Evolutionary conservation across 352 stramenopile species (phyloP).

Genomic region (Globisporangium splendens): DNA sequence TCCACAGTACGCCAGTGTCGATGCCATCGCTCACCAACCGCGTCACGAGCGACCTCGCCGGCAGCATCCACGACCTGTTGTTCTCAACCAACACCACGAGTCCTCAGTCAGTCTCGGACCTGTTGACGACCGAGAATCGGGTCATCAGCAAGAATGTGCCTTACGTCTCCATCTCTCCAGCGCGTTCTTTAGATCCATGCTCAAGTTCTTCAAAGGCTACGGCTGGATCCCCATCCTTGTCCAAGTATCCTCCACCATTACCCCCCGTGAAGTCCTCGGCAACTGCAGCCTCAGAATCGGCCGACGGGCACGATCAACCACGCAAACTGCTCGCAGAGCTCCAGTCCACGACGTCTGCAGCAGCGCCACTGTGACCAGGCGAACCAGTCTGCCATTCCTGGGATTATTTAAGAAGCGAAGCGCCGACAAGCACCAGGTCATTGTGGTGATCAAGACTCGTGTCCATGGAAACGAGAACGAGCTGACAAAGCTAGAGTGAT

Average conservation of each 20-base stretch:
- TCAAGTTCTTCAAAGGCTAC: not conserved
- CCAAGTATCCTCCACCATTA: conserved; percentile 10
- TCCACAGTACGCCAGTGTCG: conserved; percentile 47
- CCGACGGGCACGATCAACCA: conserved; percentile 7
- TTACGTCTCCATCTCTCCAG: conserved; percentile 5
- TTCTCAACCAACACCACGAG: conserved; percentile 54
- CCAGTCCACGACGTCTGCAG: conserved; percentile 9
- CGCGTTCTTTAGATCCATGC: not conserved
- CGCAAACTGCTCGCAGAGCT: conserved; percentile 14
- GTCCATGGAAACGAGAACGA: no score
- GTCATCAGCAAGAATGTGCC: conserved; percentile 2
- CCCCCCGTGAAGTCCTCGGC: conserved; percentile 2
- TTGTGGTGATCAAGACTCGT: no score
- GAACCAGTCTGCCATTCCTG: no score
- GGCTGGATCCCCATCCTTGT: no score
- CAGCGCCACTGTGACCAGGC: not conserved
- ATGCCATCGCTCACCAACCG: conserved; percentile 41
- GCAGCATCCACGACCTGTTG: conserved; percentile 64
- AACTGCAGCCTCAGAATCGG: not conserved
- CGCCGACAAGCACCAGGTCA: not conserved
- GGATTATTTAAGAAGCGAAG: conserved; percentile 14
- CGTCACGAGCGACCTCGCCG: conserved; percentile 32
- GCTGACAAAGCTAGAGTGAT: no score
- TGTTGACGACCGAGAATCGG: conserved; percentile 12
- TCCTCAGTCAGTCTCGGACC: conserved; percentile 63